Base-by-base conservation (phyloP, 352 stramenopile species). In the Phytophthora colocasiae region DNA sequence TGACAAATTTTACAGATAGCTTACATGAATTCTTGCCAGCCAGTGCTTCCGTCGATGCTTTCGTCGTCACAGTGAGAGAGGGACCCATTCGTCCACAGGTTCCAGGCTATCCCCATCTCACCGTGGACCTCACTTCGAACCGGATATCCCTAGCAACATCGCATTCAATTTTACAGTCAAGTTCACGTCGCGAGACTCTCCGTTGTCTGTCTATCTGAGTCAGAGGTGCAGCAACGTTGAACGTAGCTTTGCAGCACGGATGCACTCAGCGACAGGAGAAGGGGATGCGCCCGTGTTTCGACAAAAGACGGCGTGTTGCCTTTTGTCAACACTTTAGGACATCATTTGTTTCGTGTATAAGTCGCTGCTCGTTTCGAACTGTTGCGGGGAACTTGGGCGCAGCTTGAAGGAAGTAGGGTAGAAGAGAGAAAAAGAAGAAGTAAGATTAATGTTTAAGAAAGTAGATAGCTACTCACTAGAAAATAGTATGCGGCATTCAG, bases 71-170 rank as follows among this genome's bases (percentile, higher is more conserved):
- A 36, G 29, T 34, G 14, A 19, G 17, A 19, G 17, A 55, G 32
- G 15, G 46, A 66, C 17, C 62, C 45, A 66, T 71, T 71, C 63
- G 63, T 71, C 63, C 40, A 66, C 63, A 71, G 49, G 6, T 29
- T 57, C 22, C 24, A 22, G 11, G 26, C n/a, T n/a, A 8, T 36
- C 24, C 39, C 62, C 62, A 66, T 66, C 55, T 55, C 54, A 60
- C 46, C 15, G 9, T n/a, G 36, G 60, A 11, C 29, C 31, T 51
- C 54, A 41, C 12, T 9, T 14, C 36, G 34, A 71, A 71, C 63
- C 56, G 63, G 63, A 48, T 66, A 64, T 39, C 36, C 6, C 27
- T 36, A 15, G 27, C 7, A 43, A n/a, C 15, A 41, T 53, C 39
- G 46, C 46, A 53, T 29, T 29, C 46, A 41, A 27, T 22, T 51